These are phyloP conservation scores for Boehmeria nivea DNA, from an alignment of 306 rosid species.

Conservation along the genomic window DNA sequence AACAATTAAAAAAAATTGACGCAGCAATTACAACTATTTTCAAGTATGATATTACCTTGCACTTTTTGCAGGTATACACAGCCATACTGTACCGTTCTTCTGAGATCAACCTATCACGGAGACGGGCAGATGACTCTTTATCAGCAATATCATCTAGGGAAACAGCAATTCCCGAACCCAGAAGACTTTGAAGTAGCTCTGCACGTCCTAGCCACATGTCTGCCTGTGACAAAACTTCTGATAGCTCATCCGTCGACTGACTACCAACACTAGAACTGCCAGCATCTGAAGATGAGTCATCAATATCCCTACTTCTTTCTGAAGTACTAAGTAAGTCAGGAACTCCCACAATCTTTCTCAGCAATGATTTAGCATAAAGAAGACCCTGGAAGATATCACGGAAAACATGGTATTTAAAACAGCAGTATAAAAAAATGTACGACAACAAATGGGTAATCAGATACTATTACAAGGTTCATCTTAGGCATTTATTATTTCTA, in stretches of 20 bases:
- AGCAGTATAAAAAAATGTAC: too few relatives aligned
- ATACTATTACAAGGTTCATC: too few relatives aligned
- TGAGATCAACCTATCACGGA: conserved; percentile 83
- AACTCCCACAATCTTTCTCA: conserved; percentile 78
- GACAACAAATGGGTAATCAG: too few relatives aligned
- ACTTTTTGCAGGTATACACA: conserved; percentile 91
- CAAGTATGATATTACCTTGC: conserved; percentile 56
- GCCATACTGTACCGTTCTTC: conserved; percentile 98
- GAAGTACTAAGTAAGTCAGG: conserved; percentile 54
- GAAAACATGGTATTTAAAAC: too few relatives aligned
- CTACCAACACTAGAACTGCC: conserved; percentile 94
- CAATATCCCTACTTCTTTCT: conserved; percentile 82
- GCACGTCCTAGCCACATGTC: conserved; percentile 89
- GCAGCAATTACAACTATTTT: conserved; percentile 12
- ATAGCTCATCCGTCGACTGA: conserved; percentile 85
- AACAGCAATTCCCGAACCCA: conserved; percentile 96
- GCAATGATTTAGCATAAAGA: conserved; percentile 68
- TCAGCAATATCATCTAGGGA: conserved; percentile 95
- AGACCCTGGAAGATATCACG: conserved; percentile 64
- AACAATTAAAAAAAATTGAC: conserved; percentile 18
- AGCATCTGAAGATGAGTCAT: conserved; percentile 90
- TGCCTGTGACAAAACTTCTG: conserved; percentile 67
- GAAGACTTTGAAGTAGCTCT: conserved; percentile 92
- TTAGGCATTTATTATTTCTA: too few relatives aligned
- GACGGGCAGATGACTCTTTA: conserved; percentile 79